phyloP scores from a whole-genome alignment of 2,329 filamentous ascomycete species.

The Talaromyces sp. region DNA sequence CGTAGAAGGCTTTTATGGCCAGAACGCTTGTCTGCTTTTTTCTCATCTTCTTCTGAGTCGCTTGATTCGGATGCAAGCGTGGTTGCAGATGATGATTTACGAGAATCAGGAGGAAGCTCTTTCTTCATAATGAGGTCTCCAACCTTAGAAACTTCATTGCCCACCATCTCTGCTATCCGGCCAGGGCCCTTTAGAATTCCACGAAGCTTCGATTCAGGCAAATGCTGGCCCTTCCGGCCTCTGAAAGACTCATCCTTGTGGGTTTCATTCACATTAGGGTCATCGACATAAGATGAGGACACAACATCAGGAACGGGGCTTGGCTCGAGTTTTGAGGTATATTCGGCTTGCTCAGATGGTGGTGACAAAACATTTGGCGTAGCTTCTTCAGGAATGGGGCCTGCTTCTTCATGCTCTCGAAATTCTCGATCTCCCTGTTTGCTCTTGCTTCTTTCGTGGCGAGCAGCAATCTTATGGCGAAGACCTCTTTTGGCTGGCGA shows the following conservation, averaged over 20 bases:
- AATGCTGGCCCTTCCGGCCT: slow-evolving; percentile 29
- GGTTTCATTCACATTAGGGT: slow-evolving; percentile 20
- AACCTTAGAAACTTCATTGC: slow-evolving; percentile 64
- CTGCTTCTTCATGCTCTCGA: slow-evolving; percentile 22
- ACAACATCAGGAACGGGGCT: slow-evolving; percentile 32
- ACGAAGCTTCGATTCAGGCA: slow-evolving; percentile 63
- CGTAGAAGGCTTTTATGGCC: slow-evolving; percentile 33
- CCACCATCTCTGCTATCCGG: slow-evolving; percentile 72
- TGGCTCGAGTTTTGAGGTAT: slow-evolving; percentile 27
- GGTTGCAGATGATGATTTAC: slow-evolving; percentile 48
- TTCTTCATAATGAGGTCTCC: slow-evolving; percentile 64
- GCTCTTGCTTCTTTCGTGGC: slow-evolving; percentile 43
- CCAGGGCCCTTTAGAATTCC: slow-evolving; percentile 74
- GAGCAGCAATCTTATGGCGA: slow-evolving; percentile 44
- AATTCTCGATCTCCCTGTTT: slow-evolving; percentile 43
- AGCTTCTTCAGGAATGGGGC: slow-evolving; percentile 18
- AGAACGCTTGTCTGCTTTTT: slow-evolving; percentile 33
- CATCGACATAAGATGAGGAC: slow-evolving; percentile 28
- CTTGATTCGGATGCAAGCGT: slow-evolving; percentile 52
- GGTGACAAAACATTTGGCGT: slow-evolving; percentile 17
- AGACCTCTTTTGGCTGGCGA: slow-evolving; percentile 66
- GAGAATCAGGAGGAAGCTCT: slow-evolving; percentile 51
- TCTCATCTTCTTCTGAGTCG: slow-evolving; percentile 49
- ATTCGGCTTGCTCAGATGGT: slow-evolving; percentile 19
- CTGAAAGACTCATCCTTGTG: slow-evolving; percentile 28